A percentile compares a stretch with the other conserved stretches of the same genome.
These are phyloP conservation scores for Flaveria trinervia DNA, from an alignment of 129 eudicot species.

Conservation along the genomic window DNA sequence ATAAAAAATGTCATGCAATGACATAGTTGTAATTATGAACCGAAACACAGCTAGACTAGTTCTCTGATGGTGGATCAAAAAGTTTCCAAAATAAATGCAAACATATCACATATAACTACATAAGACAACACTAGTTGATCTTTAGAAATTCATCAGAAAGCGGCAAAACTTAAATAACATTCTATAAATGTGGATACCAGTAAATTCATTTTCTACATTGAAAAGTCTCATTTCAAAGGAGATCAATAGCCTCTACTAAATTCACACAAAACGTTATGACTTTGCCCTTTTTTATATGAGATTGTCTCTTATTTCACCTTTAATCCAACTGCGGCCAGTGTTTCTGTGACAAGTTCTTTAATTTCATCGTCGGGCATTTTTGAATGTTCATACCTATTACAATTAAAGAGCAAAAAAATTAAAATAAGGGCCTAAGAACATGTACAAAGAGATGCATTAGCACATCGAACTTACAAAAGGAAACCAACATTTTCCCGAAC, in stretches of 20 bases:
- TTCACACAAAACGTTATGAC: not conserved
- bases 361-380: conserved; percentile 80
- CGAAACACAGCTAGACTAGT: not conserved
- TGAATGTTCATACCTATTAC: conserved; percentile 73
- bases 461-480: conserved; percentile 58
- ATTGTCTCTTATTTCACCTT: conserved; percentile 46
- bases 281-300: not conserved
- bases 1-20: not conserved
- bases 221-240: not conserved
- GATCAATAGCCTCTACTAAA: not conserved
- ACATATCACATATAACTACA: not conserved
- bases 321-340: conserved; percentile 92
- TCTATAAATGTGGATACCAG: not conserved
- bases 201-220: not conserved
- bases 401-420: conserved; percentile 1
- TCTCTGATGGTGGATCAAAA: not conserved
- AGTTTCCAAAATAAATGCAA: not conserved
- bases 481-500: conserved; percentile 91
- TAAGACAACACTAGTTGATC: not conserved
- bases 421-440: not conserved
- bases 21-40: not conserved
- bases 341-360: conserved; percentile 76
- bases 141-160: not conserved
- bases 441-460: conserved; percentile 5
- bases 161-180: not conserved